Evolutionary conservation across 805 yeast species (phyloP).

Genomic region (Schizosaccharomyces cryophilus): DNA sequence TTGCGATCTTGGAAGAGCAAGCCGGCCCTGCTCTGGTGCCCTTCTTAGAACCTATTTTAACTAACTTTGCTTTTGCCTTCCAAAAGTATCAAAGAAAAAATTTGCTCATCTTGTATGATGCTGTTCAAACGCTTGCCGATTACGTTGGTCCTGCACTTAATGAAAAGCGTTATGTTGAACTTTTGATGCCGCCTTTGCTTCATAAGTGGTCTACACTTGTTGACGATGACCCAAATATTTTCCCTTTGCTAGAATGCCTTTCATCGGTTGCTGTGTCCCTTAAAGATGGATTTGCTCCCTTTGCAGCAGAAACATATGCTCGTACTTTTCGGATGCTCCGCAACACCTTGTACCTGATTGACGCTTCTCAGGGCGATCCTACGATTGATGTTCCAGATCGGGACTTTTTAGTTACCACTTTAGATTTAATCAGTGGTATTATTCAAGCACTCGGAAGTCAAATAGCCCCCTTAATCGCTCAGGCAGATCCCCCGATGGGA

Average conservation of each 20-base stretch:
- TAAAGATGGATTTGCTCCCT: slow-evolving; percentile 67
- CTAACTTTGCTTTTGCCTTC: slow-evolving; percentile 52
- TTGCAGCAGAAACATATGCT: slow-evolving; percentile 64
- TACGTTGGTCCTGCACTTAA: slow-evolving; percentile 36
- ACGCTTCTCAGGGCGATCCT: slow-evolving; percentile 40
- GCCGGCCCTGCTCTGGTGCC: slow-evolving; percentile 41
- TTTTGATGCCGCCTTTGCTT: slow-evolving; percentile 58
- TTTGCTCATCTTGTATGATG: slow-evolving; percentile 61
- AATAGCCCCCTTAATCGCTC: slow-evolving; percentile 8
- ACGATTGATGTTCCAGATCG: slow-evolving; percentile 42
- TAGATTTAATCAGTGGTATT: slow-evolving; percentile 78
- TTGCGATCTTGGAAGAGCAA: slow-evolving; percentile 60
- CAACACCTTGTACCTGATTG: slow-evolving; percentile 42
- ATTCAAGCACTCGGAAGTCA: slow-evolving; percentile 58
- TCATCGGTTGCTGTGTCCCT: slow-evolving; percentile 72
- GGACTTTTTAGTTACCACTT: slow-evolving; percentile 68
- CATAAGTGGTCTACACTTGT: slow-evolving; percentile 50
- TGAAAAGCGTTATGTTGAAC: slow-evolving; percentile 30
- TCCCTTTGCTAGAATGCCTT: slow-evolving; percentile 85
- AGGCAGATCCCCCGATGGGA: slow-evolving; percentile 20
- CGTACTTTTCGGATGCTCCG: slow-evolving; percentile 50
- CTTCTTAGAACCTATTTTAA: slow-evolving; percentile 39
- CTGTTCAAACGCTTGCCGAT: slow-evolving; percentile 73
- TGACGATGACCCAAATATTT: slow-evolving; percentile 62
- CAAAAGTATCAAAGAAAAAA: slow-evolving; percentile 58